Percentiles rank a stretch among this genome's conserved stretches.
phyloP scores from a whole-genome alignment of 257 asterid genomes.

The Oldenlandia corymbosa region DNA sequence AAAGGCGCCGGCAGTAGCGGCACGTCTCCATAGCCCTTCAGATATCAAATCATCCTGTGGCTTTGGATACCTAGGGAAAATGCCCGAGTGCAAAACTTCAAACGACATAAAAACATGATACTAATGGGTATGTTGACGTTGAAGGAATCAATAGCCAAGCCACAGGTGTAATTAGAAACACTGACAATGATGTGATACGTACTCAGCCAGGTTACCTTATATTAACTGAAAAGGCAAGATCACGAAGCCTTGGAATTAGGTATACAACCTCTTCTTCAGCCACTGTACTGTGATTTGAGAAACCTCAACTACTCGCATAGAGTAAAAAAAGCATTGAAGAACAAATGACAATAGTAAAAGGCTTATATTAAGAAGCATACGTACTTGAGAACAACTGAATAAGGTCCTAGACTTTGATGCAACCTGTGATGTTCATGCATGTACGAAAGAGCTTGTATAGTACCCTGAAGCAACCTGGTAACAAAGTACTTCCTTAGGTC shows the following conservation, averaged over 20 bases:
- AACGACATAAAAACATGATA: neutral
- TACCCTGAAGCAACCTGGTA: constrained; percentile 66
- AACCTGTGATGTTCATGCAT: constrained; percentile 71
- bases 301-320: constrained; percentile 15
- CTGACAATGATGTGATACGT: neutral
- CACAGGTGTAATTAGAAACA: neutral
- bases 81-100: constrained; percentile 9
- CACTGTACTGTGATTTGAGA: constrained; percentile 56
- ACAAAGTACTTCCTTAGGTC: constrained; percentile 62
- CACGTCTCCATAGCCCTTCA: constrained; percentile 88
- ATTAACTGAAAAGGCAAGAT: constrained; percentile 90
- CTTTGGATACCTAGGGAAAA: constrained; percentile 65
- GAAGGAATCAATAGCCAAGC: too few relatives aligned
- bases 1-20: constrained; percentile 70
- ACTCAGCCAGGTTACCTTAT: constrained; percentile 38
- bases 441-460: constrained; percentile 61
- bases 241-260: constrained; percentile 90
- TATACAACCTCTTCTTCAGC: constrained; percentile 73
- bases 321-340: neutral
- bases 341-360: neutral
- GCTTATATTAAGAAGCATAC: constrained; percentile 26
- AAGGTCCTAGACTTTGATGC: constrained; percentile 97
- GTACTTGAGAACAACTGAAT: constrained; percentile 83
- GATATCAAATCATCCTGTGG: constrained; percentile 52
- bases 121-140: too few relatives aligned